Conservation (phyloP, 192 early-diverging fungal species). For the Podochytrium sp. region DNA sequence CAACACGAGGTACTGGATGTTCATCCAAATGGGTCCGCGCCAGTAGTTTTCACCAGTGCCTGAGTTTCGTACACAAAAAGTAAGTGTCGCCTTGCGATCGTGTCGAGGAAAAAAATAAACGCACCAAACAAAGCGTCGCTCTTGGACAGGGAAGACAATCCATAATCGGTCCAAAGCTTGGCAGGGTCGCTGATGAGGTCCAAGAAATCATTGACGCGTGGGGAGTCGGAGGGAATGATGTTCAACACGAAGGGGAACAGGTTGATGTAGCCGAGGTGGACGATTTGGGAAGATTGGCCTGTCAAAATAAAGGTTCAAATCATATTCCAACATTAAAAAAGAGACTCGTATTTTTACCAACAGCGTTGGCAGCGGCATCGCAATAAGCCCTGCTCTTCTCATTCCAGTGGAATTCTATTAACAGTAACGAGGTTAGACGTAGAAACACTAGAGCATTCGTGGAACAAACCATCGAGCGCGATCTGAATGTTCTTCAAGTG, state of each 20-base stretch:
- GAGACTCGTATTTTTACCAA: slow-evolving; percentile 22
- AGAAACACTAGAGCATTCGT: background rate
- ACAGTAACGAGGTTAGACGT: background rate
- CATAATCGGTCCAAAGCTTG: slow-evolving; percentile 81
- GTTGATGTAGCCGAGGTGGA: slow-evolving; percentile 77
- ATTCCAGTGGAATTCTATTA: slow-evolving; percentile 72
- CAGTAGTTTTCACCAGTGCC: slow-evolving; percentile 92
- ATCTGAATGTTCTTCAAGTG: slow-evolving; percentile 56
- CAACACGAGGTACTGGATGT: slow-evolving; percentile 85
- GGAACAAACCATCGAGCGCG: slow-evolving; percentile 55
- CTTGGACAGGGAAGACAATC: slow-evolving; percentile 44
- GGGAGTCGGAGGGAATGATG: slow-evolving; percentile 68
- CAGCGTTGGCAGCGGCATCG: slow-evolving; percentile 64
- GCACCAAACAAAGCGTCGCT: slow-evolving; percentile 30
- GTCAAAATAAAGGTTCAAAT: background rate
- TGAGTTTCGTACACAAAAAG: slow-evolving; percentile 35
- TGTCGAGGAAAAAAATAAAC: background rate
- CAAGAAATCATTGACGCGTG: slow-evolving; percentile 29
- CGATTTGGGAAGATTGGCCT: slow-evolving; percentile 51
- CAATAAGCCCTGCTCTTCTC: slow-evolving; percentile 61
- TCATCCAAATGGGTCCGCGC: slow-evolving; percentile 93
- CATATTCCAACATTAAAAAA: background rate
- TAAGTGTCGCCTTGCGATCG: background rate
- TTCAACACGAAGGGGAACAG: slow-evolving; percentile 83
- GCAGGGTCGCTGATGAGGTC: slow-evolving; percentile 77